Conservation (phyloP, 352 stramenopile genomes). For the Phytophthora syringae region DNA sequence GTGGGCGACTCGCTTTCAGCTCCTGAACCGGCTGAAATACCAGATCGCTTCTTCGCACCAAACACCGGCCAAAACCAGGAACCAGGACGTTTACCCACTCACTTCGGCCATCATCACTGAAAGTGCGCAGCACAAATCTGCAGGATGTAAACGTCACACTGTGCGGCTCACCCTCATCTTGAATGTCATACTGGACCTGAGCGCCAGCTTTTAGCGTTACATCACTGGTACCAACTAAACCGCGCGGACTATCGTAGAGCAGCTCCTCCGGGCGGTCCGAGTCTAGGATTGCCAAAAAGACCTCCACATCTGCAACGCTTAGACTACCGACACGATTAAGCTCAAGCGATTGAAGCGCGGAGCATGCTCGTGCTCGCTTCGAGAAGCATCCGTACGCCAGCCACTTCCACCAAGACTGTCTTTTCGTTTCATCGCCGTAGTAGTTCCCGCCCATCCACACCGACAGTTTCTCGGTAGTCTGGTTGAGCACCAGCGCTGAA, state of each 20-base stretch:
- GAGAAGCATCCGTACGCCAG: slow-evolving; percentile 26
- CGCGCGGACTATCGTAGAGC: slow-evolving; percentile 15
- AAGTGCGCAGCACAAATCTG: slow-evolving; percentile 12
- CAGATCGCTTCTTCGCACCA: slow-evolving; percentile 16
- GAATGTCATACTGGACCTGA: slow-evolving; percentile 17
- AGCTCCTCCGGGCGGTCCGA: slow-evolving; percentile 21
- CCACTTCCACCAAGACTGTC: slow-evolving; percentile 22
- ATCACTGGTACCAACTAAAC: slow-evolving; percentile 9
- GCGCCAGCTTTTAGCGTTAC: slow-evolving; percentile 21
- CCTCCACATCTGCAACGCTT: slow-evolving; percentile 13
- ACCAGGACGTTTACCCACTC: slow-evolving; percentile 22
- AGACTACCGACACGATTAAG: slow-evolving; percentile 4
- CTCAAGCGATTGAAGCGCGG: slow-evolving; percentile 10
- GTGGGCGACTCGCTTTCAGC: not conserved
- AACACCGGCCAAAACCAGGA: slow-evolving; percentile 22
- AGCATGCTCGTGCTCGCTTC: slow-evolving; percentile 14
- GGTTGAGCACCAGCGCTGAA: slow-evolving; percentile 21
- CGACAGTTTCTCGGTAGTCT: slow-evolving; percentile 17
- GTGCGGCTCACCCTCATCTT: slow-evolving; percentile 8
- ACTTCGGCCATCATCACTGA: slow-evolving; percentile 21
- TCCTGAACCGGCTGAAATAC: slow-evolving; percentile 1
- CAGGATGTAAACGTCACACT: slow-evolving; percentile 19
- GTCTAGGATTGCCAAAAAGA: slow-evolving; percentile 12
- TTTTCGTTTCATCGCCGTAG: not conserved
- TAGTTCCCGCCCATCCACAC: slow-evolving; percentile 1